Evolutionary conservation across 257 asterid genomes (phyloP), one percentile per base, ranked within the genome.

Genomic region (Solanum verrucosum): DNA sequence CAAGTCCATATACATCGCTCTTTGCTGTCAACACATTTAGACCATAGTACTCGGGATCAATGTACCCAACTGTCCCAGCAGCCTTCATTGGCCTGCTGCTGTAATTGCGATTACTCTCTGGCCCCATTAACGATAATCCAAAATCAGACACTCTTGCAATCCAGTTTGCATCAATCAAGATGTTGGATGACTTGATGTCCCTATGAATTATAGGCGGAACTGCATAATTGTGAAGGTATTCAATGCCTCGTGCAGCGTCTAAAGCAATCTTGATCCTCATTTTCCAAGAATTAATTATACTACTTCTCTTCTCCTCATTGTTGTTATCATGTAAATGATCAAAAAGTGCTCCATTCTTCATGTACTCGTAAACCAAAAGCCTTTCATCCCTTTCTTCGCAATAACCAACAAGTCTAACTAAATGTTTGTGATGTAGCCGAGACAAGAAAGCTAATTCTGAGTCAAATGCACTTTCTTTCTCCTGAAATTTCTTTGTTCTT

Each of bases 131-230:
- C 0, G 98, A 94, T 6, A 96, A 87, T 21, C 99, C 99, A 42
- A 96, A 96, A 93, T 96, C 99, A 2, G 98, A 94, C 21, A 96
- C 98, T 74, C 98, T 75, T 0, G 98, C 97, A 0, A 88, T 91
- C 98, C 98, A 95, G 14, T 90, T 90, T 3, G 90, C 92, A 56
- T 96, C 99, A 14, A 96, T 91, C 89, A 96, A 83, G 77, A 96
- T 95, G 87, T 96, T 96, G 0, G 99, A 96, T 0, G 99, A 93
- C 91, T 96, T 96, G 52, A 96, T 96, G 73, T 96, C 99, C 2
- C 99, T 93, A 59, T 96, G 99, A 46, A 96, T 96, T 40, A 96
- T 95, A 0, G 98, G 97, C 0, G 99, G 99, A 38, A 94, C 98
- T 0, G 99, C 98, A 35, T 96, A 96, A 52, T 90, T 93, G 81